Evolutionary conservation across 1,284 basidiomycete genomes (phyloP).

Genomic region (Agroathelia rolfsii): DNA sequence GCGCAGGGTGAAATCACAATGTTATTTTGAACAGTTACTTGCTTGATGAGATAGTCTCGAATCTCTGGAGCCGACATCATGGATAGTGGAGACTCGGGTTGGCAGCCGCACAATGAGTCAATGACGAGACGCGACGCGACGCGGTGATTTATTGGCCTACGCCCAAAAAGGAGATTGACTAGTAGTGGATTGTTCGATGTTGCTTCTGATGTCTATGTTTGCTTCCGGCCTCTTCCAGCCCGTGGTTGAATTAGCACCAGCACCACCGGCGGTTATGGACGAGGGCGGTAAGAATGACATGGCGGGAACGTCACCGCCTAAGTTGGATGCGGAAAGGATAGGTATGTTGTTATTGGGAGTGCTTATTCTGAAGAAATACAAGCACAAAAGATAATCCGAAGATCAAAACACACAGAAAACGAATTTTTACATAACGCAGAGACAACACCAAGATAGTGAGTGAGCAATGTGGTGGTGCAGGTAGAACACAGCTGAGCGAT

Average conservation of each 20-base stretch:
- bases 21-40: too few relatives aligned
- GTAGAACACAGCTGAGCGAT: constrained; percentile 8
- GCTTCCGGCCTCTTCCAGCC: too few relatives aligned
- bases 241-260: constrained; percentile 12
- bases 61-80: too few relatives aligned
- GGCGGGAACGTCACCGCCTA: constrained; percentile 15
- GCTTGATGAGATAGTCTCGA: too few relatives aligned
- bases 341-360: constrained; percentile 35
- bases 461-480: constrained; percentile 5
- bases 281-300: constrained; percentile 14
- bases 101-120: too few relatives aligned
- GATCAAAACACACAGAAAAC: constrained; percentile 8
- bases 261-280: constrained; percentile 12
- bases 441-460: constrained; percentile 9
- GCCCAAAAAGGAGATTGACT: too few relatives aligned
- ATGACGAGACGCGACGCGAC: too few relatives aligned
- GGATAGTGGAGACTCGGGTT: too few relatives aligned
- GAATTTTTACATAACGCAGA: constrained; percentile 6
- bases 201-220: too few relatives aligned
- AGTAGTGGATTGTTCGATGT: too few relatives aligned
- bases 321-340: constrained; percentile 15
- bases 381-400: constrained; percentile 6
- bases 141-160: too few relatives aligned
- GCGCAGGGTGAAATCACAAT: too few relatives aligned
- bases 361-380: constrained; percentile 29